Base-by-base conservation (phyloP, 768 basidiomycete genomes). In the Pisolithus tinctorius region DNA sequence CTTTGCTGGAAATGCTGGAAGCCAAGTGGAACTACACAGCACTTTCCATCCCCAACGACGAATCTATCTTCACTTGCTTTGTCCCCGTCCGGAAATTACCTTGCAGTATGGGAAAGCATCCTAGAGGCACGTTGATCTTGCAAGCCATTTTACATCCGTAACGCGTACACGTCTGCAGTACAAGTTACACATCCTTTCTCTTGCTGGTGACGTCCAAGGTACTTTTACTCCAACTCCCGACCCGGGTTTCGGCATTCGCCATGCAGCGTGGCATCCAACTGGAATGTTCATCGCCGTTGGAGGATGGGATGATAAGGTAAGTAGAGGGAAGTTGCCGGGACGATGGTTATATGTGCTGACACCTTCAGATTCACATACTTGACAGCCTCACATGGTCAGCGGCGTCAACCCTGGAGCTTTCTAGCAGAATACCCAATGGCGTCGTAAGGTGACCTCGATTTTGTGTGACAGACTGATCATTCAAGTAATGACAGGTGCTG, bases 251-350 rank as follows among this genome's bases (percentile, higher is more conserved):
- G 93, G 93, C 6, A 82, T 96, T 40, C 79, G 91, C 9, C 74
- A 71, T 52, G 83, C 85, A 1, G 70, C 79, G 17, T 97, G 93
- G 93, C 89, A 93, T 67, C 93, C 93, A 4, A 85, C 74, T 50
- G 90, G 93, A 4, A 73, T 79, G 60, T 93, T 88, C 63, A 70
- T 96, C 8, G 87, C 84, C 2, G 74, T 93, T 0, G 84, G 82
- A 11, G 93, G 93, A 10, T 93, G 86, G 82, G 92, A 94, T 67
- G 91, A 93, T 59, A 90, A 86, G 69, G 91, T 87, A 49, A 39
- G 70, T 57, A 4, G 20, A 34, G 47, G 29, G 30, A 14, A 38
- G 4, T 47, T 11, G 4, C 42, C 43, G 49, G 25, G 48, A 44
- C 30, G 30, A 49, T 36, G 16, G 6, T 16, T 27, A n/a, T 14